Base-by-base conservation (phyloP, 2,329 filamentous ascomycete genomes). In the Byssoonygena ceratinophila region DNA sequence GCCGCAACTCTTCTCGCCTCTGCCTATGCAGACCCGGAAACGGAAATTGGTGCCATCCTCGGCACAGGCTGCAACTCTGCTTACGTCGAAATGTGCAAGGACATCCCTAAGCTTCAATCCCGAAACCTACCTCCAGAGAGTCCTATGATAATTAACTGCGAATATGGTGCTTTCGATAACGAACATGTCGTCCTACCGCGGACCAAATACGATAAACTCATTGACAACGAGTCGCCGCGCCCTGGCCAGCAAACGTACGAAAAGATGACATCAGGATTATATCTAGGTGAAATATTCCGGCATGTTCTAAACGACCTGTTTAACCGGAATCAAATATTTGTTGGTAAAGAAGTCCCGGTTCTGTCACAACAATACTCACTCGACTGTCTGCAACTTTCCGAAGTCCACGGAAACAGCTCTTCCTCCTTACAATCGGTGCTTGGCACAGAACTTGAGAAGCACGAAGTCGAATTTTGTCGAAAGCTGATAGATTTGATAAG, bases 31-130 rank as follows among this genome's bases (percentile, higher is more conserved):
- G 90, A 97, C 66, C 75, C 83, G 43, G 81, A 83, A 60, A 94
- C 96, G 79, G 88, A 83, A 72, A 92, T 97, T 63, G 92, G 92
- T 51, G 96, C 90, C 71, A 98, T 98, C 66, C 98, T 98, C 64
- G 92, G 92, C 61, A 98, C 92, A 11, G 92, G 92, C 54, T 96
- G 91, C 74, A 98, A 98, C 64, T 92, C 91, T 39, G 92, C 92
- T 37, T 98, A 98, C 74, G 94, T 98, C 85, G 92, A 98, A 71
- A 73, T 94, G 63, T 87, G 81, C 59, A 89, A 88, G 59, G 87
- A 84, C 8, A 87, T 97, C 58, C 90, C 90, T 59, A 98, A 98
- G 77, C 80, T 98, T 51, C 87, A 85, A 9, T 82, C 95, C 72
- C 80, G 94, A 76, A 91, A 94, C 64, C 79, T 97, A 36, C 85